Evolutionary conservation across 331 rosid species (phyloP).

Genomic region (Pyracantha coccinea): DNA sequence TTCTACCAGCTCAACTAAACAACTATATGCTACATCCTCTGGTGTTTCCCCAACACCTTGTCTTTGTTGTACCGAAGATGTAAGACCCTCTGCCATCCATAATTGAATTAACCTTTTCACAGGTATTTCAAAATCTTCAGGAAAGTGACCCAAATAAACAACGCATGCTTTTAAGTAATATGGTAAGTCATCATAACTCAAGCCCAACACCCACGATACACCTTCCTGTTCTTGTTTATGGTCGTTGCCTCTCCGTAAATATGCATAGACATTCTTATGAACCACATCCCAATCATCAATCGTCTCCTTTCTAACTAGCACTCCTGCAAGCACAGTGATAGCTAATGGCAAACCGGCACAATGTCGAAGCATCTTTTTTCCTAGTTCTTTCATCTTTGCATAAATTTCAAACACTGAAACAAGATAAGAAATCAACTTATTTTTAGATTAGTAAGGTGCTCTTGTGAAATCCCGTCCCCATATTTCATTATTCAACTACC

Average conservation of each 20-base stretch:
- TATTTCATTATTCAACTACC: too few relatives aligned
- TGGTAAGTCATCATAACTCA: not conserved
- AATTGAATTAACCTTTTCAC: not conserved
- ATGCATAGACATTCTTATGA: not conserved
- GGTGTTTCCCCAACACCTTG: not conserved
- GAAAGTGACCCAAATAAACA: not conserved
- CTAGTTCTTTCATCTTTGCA: not conserved
- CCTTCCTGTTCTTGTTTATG: not conserved
- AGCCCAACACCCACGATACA: not conserved
- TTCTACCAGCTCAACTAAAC: not conserved
- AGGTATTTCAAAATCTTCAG: not conserved
- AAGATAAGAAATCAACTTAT: too few relatives aligned
- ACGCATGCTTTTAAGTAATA: constrained; percentile 2
- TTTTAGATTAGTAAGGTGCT: too few relatives aligned
- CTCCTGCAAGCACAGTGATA: not conserved
- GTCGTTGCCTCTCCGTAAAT: not conserved
- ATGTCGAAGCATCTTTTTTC: not conserved
- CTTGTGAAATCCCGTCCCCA: too few relatives aligned
- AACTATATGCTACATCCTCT: not conserved
- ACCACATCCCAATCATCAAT: not conserved
- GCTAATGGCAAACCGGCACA: constrained; percentile 3
- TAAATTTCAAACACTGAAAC: not conserved
- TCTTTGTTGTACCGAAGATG: not conserved
- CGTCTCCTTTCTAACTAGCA: not conserved
- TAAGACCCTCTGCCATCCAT: constrained; percentile 13